Evolutionary conservation across 352 stramenopile genomes (phyloP).

Genomic region (Globisporangium canariense): DNA sequence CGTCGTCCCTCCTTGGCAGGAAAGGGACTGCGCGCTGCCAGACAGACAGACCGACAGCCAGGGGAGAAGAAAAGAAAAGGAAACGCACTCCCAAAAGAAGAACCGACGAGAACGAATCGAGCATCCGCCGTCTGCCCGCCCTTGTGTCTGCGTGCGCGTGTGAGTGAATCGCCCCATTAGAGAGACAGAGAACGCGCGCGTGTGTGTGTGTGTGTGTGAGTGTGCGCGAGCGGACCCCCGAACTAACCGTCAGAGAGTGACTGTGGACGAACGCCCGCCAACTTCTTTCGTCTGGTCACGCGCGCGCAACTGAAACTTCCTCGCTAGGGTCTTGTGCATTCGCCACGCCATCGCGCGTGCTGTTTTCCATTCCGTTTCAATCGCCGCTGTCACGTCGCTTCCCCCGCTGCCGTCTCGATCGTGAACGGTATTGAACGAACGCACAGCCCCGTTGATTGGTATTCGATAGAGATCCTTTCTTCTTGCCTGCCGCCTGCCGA

Average conservation of each 20-base stretch:
- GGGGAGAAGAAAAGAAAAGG: background rate
- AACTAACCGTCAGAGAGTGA: background rate
- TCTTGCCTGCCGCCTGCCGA: background rate
- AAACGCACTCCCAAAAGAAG: constrained; percentile 4
- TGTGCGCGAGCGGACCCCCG: background rate
- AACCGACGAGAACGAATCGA: background rate
- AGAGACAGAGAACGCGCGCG: background rate
- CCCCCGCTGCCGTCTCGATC: background rate
- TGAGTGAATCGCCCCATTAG: background rate
- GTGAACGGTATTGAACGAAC: background rate
- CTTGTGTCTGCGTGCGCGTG: background rate
- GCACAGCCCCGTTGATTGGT: constrained; percentile 1
- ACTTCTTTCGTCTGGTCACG: background rate
- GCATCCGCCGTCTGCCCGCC: background rate
- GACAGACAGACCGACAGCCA: background rate
- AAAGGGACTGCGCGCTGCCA: background rate
- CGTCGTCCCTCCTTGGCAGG: background rate
- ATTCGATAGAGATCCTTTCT: constrained; percentile 7
- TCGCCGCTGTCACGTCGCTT: background rate
- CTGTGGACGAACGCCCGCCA: background rate
- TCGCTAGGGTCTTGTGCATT: constrained; percentile 4
- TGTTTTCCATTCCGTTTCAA: constrained; percentile 9
- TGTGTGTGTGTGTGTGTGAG: background rate
- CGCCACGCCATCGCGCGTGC: background rate
- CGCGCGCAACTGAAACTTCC: constrained; percentile 4